Percentiles rank a stretch among this genome's conserved stretches.
These are phyloP conservation scores for Hymenoscyphus scutula DNA, from an alignment of 2,329 filamentous ascomycete genomes.

Conservation along the genomic window DNA sequence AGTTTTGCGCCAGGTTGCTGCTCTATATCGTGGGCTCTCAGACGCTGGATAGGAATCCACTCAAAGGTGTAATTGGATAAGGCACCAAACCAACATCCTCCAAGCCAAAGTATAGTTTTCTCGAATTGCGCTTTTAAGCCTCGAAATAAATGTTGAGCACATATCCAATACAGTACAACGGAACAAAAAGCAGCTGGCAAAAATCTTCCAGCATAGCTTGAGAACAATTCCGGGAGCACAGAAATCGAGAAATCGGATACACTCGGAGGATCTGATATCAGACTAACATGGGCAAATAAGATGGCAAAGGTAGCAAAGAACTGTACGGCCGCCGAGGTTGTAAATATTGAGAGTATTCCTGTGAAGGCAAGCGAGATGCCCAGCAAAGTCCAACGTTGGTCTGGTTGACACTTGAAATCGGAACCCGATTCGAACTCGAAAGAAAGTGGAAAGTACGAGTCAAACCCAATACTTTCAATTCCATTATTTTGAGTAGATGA, in stretches of 20 bases:
- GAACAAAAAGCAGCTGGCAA: conserved; percentile 83
- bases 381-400: conserved; percentile 74
- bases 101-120: conserved; percentile 87
- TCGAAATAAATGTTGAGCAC: conserved; percentile 65
- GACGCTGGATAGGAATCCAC: conserved; percentile 85
- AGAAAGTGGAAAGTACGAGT: conserved; percentile 84
- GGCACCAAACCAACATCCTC: conserved; percentile 86
- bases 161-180: conserved; percentile 83
- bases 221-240: conserved; percentile 69
- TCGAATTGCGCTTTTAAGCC: conserved; percentile 80
- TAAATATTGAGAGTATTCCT: conserved; percentile 74
- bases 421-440: conserved; percentile 70
- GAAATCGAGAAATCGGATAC: conserved; percentile 40
- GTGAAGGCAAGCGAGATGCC: conserved; percentile 79
- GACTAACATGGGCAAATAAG: conserved; percentile 84
- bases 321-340: conserved; percentile 73
- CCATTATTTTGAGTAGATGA: conserved; percentile 63
- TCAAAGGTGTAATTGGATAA: conserved; percentile 94
- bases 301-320: conserved; percentile 81
- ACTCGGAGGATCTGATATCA: conserved; percentile 81
- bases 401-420: conserved; percentile 69
- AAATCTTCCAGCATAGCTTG: conserved; percentile 75
- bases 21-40: conserved; percentile 85
- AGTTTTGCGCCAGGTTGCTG: conserved; percentile 86
- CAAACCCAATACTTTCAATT: conserved; percentile 73